A percentile compares a stretch with the other conserved stretches of the same genome.
phyloP scores from a whole-genome alignment of 192 early-diverging fungal genomes.

The Podila epigama region DNA sequence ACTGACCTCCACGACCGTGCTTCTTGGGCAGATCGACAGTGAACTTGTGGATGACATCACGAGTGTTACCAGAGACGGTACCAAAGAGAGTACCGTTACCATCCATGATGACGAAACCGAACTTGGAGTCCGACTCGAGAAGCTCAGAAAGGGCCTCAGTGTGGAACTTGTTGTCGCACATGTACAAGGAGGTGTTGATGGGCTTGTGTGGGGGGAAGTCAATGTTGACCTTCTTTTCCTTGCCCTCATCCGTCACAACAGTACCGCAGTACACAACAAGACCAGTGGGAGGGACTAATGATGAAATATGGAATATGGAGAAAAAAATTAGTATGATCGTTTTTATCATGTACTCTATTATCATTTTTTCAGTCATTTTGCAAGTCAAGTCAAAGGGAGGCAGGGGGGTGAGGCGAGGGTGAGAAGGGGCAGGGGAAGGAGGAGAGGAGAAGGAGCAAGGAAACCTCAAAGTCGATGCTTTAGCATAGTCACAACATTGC shows the following conservation, averaged over 20 bases:
- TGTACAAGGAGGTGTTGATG: slow-evolving; percentile 97
- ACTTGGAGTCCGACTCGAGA: slow-evolving; percentile 92
- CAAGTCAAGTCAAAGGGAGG: too few species aligned
- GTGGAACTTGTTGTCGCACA: slow-evolving; percentile 99
- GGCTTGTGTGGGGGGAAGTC: slow-evolving; percentile 99
- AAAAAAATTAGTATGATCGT: neutral
- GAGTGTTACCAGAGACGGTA: slow-evolving; percentile 90
- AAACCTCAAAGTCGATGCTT: too few species aligned
- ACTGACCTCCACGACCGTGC: slow-evolving; percentile 99
- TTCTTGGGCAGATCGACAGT: slow-evolving; percentile 99
- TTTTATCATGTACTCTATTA: neutral
- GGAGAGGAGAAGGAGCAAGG: too few species aligned
- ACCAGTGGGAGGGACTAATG: slow-evolving; percentile 90
- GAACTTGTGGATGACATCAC: slow-evolving; percentile 94
- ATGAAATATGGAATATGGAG: neutral
- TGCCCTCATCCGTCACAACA: slow-evolving; percentile 97
- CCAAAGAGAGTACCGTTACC: slow-evolving; percentile 98
- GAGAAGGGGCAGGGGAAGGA: too few species aligned
- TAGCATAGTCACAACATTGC: too few species aligned
- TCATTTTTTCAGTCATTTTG: too few species aligned
- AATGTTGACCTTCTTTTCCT: slow-evolving; percentile 99
- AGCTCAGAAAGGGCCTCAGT: slow-evolving; percentile 91
- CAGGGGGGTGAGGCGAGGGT: too few species aligned
- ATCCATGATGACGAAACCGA: slow-evolving; percentile 99
- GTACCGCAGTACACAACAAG: slow-evolving; percentile 96